Base-by-base conservation (phyloP, 306 rosid species). In the Betula pendula region DNA sequence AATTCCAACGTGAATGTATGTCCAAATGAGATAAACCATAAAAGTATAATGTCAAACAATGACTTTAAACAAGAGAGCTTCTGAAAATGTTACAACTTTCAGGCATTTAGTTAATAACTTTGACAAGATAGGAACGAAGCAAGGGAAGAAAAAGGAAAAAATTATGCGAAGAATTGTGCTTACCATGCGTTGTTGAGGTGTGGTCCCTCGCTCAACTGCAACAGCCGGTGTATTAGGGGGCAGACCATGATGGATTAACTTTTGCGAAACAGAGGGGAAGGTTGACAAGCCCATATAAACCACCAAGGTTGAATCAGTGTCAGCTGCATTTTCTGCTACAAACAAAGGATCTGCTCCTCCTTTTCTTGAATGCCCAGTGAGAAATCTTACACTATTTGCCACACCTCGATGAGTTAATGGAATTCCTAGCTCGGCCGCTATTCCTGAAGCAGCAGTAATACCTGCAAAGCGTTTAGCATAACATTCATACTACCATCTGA, bases 241-340 rank as follows among this genome's bases (percentile, higher is more conserved):
- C 58, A 95, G 84, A 84, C 97, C 97, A n/a, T 89, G 87, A 60
- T 83, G 88, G 85, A 92, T 89, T 80, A 95, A 82, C 87, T 92
- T 92, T 73, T 74, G 81, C 63, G 98, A 94, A 60, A 95, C 91
- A 43, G 98, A 84, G 56, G 97, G 98, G 72, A 95, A 89, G 48
- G 98, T 95, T 33, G 97, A 89, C 75, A 95, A 84, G 63, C 98
- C 98, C 98, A 95, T 95, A 75, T 95, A 92, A 68, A 95, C 92
- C 56, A 95, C 97, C 87, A 92, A 84, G 78, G 98, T 92, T 4
- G 96, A 88, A 70, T 95, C 95, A 48, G 89, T 84, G 79, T 94
- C 97, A 2, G 95, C 96, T 50, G 96, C 97, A 81, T 90, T 94
- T 87, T 92, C 96, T 3, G 96, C 97, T 29, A 92, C 95, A 77